phyloP scores from a whole-genome alignment of 1,139 yeast species.

The Hansenula sp. region DNA sequence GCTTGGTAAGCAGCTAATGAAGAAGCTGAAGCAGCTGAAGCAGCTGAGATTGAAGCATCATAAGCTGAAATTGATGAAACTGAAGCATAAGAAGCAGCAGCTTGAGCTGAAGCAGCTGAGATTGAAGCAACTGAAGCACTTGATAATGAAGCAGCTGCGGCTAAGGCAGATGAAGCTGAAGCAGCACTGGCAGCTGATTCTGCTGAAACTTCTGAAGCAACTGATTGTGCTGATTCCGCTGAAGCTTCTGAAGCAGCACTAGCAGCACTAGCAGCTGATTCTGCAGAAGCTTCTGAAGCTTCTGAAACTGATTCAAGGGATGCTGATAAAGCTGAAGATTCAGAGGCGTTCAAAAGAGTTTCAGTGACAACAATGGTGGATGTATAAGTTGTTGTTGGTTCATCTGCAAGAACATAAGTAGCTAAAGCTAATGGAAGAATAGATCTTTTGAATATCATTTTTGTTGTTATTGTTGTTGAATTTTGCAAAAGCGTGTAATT shows the following conservation, averaged over 20 bases:
- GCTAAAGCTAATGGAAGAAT: slow-evolving; percentile 19
- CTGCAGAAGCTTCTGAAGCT: slow-evolving; percentile 6
- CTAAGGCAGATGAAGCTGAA: slow-evolving; percentile 4
- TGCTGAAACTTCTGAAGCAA: slow-evolving; percentile 2
- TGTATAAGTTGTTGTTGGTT: slow-evolving; percentile 23
- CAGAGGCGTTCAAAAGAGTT: slow-evolving; percentile 21
- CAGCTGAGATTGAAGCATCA: slow-evolving; percentile 9
- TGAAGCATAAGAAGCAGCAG: slow-evolving; percentile 6
- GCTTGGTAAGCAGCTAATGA: slow-evolving; percentile 1
- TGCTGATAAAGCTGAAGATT: slow-evolving; percentile 13
- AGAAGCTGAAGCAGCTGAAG: slow-evolving; percentile 4
- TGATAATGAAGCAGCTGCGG: neutral
- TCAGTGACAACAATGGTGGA: slow-evolving; percentile 19
- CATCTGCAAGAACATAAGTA: slow-evolving; percentile 16
- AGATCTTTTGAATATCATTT: slow-evolving; percentile 20
- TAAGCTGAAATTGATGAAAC: slow-evolving; percentile 12
- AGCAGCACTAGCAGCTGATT: slow-evolving; percentile 8
- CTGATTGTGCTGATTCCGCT: neutral
- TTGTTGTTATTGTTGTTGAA: neutral
- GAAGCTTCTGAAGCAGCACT: slow-evolving; percentile 6
- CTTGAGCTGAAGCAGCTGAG: neutral
- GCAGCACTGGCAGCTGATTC: slow-evolving; percentile 15
- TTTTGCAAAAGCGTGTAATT: neutral
- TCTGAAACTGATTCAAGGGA: slow-evolving; percentile 11
- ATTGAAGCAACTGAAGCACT: neutral